phyloP scores from a whole-genome alignment of 2,329 filamentous ascomycete species.

The Calonectria pseudoreteaudii region DNA sequence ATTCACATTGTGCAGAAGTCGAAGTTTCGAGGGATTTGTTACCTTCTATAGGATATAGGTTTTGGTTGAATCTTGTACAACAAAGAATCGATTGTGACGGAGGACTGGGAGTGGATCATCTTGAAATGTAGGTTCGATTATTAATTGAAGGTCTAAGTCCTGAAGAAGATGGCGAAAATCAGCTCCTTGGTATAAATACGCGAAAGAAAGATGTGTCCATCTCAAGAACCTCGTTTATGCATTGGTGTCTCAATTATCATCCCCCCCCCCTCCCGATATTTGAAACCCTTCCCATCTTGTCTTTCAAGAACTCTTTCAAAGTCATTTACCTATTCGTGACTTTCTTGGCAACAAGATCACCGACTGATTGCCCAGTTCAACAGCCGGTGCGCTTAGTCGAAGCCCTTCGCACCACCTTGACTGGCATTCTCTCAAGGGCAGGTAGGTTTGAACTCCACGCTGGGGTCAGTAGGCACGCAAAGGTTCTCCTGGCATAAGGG shows the following conservation, averaged over 20 bases:
- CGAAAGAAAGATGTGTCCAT: not conserved
- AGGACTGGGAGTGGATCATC: not conserved
- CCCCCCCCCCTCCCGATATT: too few species aligned
- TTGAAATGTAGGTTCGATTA: not conserved
- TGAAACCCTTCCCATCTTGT: not conserved
- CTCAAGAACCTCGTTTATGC: not conserved
- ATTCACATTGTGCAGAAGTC: too few species aligned
- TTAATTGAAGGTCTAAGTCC: not conserved
- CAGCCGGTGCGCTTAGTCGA: too few species aligned
- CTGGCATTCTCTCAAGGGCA: not conserved
- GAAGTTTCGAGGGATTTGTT: too few species aligned
- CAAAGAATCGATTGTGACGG: not conserved
- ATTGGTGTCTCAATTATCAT: not conserved
- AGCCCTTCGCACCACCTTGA: too few species aligned
- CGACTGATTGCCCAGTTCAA: too few species aligned
- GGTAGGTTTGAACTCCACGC: not conserved
- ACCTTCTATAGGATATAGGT: not conserved
- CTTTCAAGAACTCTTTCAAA: too few species aligned
- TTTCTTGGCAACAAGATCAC: too few species aligned
- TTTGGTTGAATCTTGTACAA: not conserved
- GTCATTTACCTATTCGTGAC: not conserved
- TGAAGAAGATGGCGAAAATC: not conserved
- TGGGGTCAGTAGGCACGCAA: not conserved
- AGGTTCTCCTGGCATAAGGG: not conserved
- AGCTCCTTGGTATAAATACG: not conserved